phyloP scores from a whole-genome alignment of 345 rosid species.

The Boechera retrofracta region DNA sequence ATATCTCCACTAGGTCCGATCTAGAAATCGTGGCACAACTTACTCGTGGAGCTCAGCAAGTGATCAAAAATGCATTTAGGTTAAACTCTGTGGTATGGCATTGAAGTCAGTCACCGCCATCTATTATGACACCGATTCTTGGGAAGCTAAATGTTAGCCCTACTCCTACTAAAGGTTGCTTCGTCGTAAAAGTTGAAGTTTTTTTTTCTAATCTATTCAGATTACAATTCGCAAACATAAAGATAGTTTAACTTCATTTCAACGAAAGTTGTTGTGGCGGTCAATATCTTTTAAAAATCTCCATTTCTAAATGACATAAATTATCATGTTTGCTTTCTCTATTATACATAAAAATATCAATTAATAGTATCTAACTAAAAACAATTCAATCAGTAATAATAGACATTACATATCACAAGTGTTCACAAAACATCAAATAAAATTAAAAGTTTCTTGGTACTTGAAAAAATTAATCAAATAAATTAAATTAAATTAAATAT shows the following conservation, averaged over 20 bases:
- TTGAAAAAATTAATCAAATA: not conserved
- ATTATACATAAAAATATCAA: not conserved
- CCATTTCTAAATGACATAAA: not conserved
- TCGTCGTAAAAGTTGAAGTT: slow-evolving; percentile 9
- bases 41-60: not conserved
- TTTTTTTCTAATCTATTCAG: not conserved
- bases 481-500: not conserved
- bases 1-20: not conserved
- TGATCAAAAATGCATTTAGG: slow-evolving; percentile 14
- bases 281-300: not conserved
- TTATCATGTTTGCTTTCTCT: not conserved
- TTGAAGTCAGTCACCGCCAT: not conserved
- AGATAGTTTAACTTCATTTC: not conserved
- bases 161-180: not conserved
- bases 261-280: not conserved
- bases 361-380: not conserved
- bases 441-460: not conserved
- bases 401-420: not conserved
- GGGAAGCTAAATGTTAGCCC: slow-evolving; percentile 16
- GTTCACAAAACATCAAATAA: not conserved
- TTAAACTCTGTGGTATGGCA: not conserved
- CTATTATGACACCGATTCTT: not conserved
- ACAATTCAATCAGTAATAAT: not conserved
- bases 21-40: not conserved
- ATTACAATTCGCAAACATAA: not conserved